Evolutionary conservation across 2,329 filamentous ascomycete genomes (phyloP).

Genomic region (Aspergillus uvarum): DNA sequence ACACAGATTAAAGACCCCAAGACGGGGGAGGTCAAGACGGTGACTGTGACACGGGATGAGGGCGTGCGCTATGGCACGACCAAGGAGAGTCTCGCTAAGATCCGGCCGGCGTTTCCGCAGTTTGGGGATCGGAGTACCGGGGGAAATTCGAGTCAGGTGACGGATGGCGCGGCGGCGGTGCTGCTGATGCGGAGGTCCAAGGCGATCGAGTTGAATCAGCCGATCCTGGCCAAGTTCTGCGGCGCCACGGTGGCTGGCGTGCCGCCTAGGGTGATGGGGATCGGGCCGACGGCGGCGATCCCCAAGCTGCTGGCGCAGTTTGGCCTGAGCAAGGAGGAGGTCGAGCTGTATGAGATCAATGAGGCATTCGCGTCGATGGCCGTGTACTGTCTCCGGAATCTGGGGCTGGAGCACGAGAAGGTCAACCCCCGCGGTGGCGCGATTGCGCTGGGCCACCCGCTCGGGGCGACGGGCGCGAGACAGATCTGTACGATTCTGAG

Average conservation of each 20-base stretch:
- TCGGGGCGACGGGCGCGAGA: conserved; percentile 83
- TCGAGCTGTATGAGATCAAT: conserved; percentile 91
- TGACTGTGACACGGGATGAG: conserved; percentile 83
- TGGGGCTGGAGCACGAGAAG: conserved; percentile 61
- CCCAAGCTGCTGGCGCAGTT: conserved; percentile 81
- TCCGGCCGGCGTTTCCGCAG: conserved; percentile 84
- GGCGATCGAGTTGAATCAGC: conserved; percentile 80
- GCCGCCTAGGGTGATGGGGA: conserved; percentile 94
- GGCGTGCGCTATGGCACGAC: conserved; percentile 90
- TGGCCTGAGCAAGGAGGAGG: conserved; percentile 74
- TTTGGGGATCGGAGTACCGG: conserved; percentile 85
- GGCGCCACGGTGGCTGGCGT: conserved; percentile 88
- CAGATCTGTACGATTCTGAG: conserved; percentile 90
- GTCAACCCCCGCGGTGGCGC: conserved; percentile 95
- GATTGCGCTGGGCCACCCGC: conserved; percentile 86
- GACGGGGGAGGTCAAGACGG: conserved; percentile 71
- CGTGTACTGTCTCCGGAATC: conserved; percentile 81
- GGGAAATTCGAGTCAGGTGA: conserved; percentile 92
- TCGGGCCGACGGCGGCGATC: conserved; percentile 61
- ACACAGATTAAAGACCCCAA: conserved; percentile 82
- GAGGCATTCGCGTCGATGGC: conserved; percentile 98
- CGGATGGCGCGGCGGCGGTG: conserved; percentile 86
- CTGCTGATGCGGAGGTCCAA: conserved; percentile 93
- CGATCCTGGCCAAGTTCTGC: conserved; percentile 92
- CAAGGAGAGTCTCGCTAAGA: conserved; percentile 75